A percentile compares a stretch with the other conserved stretches of the same genome.
Conservation (phyloP, 495 filamentous ascomycete species). For the Neurospora sp. region DNA sequence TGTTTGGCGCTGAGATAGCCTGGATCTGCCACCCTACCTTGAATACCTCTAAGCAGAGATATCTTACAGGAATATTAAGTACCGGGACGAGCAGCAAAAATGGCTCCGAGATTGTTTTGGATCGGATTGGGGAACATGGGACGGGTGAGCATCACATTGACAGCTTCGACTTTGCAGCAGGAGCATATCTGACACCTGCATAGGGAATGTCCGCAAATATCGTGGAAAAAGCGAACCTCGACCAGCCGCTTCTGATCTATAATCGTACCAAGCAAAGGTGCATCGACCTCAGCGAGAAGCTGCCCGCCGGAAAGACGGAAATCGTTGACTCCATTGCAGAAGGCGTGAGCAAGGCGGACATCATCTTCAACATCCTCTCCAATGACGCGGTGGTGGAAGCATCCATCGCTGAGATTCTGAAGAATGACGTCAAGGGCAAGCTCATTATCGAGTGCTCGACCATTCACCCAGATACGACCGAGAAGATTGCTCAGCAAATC, state of each 20-base stretch:
- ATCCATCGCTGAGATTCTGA: slow-evolving; percentile 44
- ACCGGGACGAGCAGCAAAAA: slow-evolving; percentile 13
- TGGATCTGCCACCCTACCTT: background rate
- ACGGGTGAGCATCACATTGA: slow-evolving; percentile 45
- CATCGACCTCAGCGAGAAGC: slow-evolving; percentile 41
- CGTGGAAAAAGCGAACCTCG: slow-evolving; percentile 61
- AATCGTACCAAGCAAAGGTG: slow-evolving; percentile 64
- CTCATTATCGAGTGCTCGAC: slow-evolving; percentile 82
- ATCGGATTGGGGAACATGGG: slow-evolving; percentile 92
- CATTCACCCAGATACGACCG: slow-evolving; percentile 74
- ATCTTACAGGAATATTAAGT: background rate
- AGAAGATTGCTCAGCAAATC: slow-evolving; percentile 47
- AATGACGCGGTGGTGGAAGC: slow-evolving; percentile 62
- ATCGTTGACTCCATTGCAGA: slow-evolving; percentile 53
- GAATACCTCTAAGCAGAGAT: background rate
- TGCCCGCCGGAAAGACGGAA: slow-evolving; percentile 47
- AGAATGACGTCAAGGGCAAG: slow-evolving; percentile 52
- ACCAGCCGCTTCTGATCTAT: slow-evolving; percentile 61
- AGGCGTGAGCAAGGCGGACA: slow-evolving; percentile 57
- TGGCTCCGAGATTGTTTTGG: slow-evolving; percentile 64
- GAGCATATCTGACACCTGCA: background rate
- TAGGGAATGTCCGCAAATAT: slow-evolving; percentile 85
- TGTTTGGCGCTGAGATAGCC: background rate
- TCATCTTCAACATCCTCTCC: slow-evolving; percentile 77
- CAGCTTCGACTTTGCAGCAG: background rate